Base-by-base conservation (phyloP, 441 rosid genomes). In the Sinapis alba region DNA sequence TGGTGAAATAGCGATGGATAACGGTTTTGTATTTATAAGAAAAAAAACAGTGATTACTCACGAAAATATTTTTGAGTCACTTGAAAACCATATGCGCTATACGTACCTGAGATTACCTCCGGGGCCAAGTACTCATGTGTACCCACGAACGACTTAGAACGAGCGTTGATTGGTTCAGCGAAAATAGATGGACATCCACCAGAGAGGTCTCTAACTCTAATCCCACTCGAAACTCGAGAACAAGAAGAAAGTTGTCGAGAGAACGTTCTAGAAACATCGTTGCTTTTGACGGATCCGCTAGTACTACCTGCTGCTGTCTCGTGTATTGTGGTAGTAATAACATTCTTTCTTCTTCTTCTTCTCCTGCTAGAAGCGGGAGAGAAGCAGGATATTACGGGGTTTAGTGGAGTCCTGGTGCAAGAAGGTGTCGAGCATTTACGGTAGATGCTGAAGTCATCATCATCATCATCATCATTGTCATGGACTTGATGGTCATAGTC, bases 41-140 rank as follows among this genome's bases (percentile, higher is more conserved):
- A 0, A 3, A 38, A 16, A 61, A 18, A 0, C 15, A 61, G 1
- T 20, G 6, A 36, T 36, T 34, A 20, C 27, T 9, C 23, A 3
- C 18, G 3, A 24, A 24, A 24, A 24, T 24, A 24, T 24, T 24
- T 24, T 24, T 24, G 27, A 2, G 27, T 24, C 27, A 24, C 3
- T 24, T 0, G 3, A 24, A 24, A 27, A 27, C 30, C 7, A 7
- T 7, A 30, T 7, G 34, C 8, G 50, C 30, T 34, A 38, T 76
- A 77, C 80, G 89, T 32, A 77, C 80, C 90, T 32, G 90, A 85
- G 18, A 88, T 88, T 16, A 88, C 89, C 76, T 88, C 90, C 8
- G 92, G 92, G 4, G 90, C 92, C 51, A 88, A 82, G 80, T 88
- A 86, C 82, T 88, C 92, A 76, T 88, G 90, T 24, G 92, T 88